These are phyloP conservation scores for Naganishia liquefaciens DNA, from an alignment of 1,284 basidiomycete genomes.

Conservation along the genomic window DNA sequence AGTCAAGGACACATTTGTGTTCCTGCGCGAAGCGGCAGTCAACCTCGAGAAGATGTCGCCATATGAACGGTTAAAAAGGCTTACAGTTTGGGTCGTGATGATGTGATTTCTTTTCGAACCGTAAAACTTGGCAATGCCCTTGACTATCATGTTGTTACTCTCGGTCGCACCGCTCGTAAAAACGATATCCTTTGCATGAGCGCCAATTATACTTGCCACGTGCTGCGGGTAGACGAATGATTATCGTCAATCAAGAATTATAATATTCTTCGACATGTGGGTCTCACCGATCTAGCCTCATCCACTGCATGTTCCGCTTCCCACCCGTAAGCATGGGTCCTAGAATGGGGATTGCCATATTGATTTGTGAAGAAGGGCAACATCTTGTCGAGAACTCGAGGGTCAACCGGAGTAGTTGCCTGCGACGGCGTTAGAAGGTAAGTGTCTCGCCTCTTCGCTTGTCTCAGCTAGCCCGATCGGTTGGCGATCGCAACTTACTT, in stretches of 20 bases:
- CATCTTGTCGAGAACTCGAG: conserved; percentile 96
- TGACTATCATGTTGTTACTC: conserved; percentile 97
- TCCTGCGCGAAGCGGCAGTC: no score
- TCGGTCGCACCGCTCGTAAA: conserved; percentile 99
- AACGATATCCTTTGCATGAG: conserved; percentile 91
- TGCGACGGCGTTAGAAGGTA: conserved; percentile 45
- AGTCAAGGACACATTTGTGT: conserved; percentile 99
- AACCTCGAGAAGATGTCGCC: no score
- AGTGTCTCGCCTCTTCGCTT: neutral
- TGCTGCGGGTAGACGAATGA: conserved; percentile 59
- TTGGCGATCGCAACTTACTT: conserved; percentile 62
- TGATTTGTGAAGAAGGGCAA: conserved; percentile 93
- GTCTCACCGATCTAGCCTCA: conserved; percentile 73
- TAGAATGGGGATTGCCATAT: conserved; percentile 96
- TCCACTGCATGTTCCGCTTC: conserved; percentile 95
- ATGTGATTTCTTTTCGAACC: conserved; percentile 86
- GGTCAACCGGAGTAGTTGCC: conserved; percentile 97
- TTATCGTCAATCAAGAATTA: neutral
- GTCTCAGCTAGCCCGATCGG: neutral
- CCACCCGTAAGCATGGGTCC: conserved; percentile 99
- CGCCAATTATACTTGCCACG: conserved; percentile 87
- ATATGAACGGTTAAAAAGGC: conserved; percentile 42
- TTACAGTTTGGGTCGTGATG: conserved; percentile 85
- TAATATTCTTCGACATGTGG: neutral
- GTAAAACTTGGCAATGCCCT: conserved; percentile 93